Percentiles rank a stretch among this genome's conserved stretches.
These are phyloP conservation scores for Populus nigra DNA, from an alignment of 345 rosid species.

Conservation along the genomic window DNA sequence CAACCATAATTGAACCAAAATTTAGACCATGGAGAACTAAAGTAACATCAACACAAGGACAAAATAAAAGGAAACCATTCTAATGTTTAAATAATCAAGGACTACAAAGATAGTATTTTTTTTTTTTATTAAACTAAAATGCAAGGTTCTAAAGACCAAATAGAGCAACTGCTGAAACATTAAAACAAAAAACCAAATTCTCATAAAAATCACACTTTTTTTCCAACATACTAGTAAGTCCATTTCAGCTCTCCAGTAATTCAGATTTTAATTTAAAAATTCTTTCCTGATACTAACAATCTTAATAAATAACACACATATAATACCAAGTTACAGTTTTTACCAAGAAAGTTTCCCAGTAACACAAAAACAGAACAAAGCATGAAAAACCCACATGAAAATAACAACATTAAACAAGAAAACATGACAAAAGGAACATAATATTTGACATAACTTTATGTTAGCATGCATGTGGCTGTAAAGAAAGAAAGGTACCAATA, in stretches of 20 bases:
- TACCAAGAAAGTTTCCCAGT: background rate
- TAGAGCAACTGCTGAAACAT: background rate
- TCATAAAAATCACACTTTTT: background rate
- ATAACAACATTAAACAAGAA: background rate
- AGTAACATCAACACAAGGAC: too few species aligned
- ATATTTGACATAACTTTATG: too few species aligned
- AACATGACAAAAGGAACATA: background rate
- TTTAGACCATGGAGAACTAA: background rate
- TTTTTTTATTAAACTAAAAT: too few species aligned
- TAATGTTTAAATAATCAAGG: background rate
- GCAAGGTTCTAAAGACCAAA: too few species aligned
- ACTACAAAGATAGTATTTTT: too few species aligned
- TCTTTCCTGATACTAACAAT: background rate
- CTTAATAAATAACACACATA: background rate
- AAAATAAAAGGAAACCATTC: background rate
- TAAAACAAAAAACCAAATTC: too few species aligned
- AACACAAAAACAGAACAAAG: too few species aligned
- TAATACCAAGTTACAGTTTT: background rate
- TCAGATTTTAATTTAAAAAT: too few species aligned
- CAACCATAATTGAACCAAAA: background rate
- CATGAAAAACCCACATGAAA: background rate
- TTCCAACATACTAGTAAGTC: background rate
- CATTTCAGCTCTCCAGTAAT: background rate
- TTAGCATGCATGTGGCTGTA: background rate
- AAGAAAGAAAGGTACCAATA: slow-evolving; percentile 46